Percentiles rank a stretch among this genome's conserved stretches.
Evolutionary conservation across 2,329 filamentous ascomycete species (phyloP).

Genomic region (Botrytis pseudocinerea): DNA sequence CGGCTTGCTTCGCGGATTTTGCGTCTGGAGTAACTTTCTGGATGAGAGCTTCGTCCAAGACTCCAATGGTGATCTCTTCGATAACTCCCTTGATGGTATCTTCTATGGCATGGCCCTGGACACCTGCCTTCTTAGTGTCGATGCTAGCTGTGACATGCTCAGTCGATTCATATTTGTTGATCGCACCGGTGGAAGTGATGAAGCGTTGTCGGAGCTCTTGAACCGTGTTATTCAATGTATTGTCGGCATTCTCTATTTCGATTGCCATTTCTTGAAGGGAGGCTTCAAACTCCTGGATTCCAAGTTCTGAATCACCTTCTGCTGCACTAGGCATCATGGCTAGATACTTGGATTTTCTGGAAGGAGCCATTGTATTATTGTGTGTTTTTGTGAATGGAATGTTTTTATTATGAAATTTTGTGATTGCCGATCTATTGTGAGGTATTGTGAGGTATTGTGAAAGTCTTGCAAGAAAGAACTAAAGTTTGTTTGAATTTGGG

Average conservation of each 20-base stretch:
- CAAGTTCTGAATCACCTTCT: neutral
- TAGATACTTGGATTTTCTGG: neutral
- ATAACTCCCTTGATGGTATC: neutral
- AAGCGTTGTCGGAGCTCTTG: neutral
- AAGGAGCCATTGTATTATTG: neutral
- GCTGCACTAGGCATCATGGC: too few species aligned
- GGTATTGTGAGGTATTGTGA: neutral
- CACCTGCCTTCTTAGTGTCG: rapidly evolving
- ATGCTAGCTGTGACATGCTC: too few species aligned
- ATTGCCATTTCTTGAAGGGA: neutral
- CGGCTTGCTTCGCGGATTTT: rapidly evolving
- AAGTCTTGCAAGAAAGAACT: neutral
- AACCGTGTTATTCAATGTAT: neutral
- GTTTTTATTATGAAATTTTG: neutral
- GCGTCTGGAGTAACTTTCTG: neutral
- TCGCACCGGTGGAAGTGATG: neutral
- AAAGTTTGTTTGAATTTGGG: neutral
- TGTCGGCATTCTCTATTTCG: neutral
- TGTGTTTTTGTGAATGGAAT: neutral
- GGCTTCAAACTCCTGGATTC: neutral
- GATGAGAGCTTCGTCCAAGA: neutral
- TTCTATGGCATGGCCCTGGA: neutral
- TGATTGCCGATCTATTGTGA: neutral
- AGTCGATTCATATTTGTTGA: neutral
- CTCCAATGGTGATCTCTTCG: neutral